Percentiles rank a stretch among this genome's conserved stretches.
phyloP scores from a whole-genome alignment of 2,329 filamentous ascomycete genomes.

The Phyllosticta capitalensis region DNA sequence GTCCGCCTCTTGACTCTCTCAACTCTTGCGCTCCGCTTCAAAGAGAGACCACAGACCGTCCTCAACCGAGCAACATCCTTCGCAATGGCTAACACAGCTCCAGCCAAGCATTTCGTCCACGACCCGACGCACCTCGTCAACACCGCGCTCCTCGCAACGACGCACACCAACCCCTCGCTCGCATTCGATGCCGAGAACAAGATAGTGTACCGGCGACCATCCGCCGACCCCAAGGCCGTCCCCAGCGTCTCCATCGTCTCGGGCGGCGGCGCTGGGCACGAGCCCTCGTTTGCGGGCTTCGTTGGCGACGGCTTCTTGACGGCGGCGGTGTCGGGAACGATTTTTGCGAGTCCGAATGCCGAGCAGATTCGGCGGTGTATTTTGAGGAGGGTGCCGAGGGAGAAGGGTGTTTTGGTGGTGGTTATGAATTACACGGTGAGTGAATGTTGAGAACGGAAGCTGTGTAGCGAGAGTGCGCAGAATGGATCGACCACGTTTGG shows the following conservation, averaged over 20 bases:
- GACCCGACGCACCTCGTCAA: conserved; percentile 71
- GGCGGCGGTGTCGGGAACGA: conserved; percentile 76
- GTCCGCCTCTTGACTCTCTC: background rate
- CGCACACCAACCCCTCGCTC: conserved; percentile 74
- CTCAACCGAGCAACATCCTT: background rate
- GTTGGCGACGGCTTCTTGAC: conserved; percentile 74
- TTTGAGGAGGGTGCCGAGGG: conserved; percentile 59
- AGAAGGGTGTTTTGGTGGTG: conserved; percentile 72
- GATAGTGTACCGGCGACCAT: conserved; percentile 66
- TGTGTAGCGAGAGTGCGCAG: too few species aligned
- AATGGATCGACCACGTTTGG: background rate
- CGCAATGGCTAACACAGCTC: background rate
- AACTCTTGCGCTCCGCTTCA: background rate
- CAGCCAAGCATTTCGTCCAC: conserved; percentile 77
- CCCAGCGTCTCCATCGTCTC: conserved; percentile 70
- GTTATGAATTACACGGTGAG: conserved; percentile 84
- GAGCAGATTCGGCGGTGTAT: conserved; percentile 76
- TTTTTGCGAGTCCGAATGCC: conserved; percentile 72
- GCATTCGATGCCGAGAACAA: conserved; percentile 73
- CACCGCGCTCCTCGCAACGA: conserved; percentile 65
- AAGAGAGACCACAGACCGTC: background rate
- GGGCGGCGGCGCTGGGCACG: conserved; percentile 83
- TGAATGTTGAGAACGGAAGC: background rate
- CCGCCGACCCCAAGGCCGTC: conserved; percentile 24
- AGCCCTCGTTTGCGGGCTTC: conserved; percentile 78